Evolutionary conservation across 2,329 filamentous ascomycete genomes (phyloP).

Genomic region (Botrytis cinerea): DNA sequence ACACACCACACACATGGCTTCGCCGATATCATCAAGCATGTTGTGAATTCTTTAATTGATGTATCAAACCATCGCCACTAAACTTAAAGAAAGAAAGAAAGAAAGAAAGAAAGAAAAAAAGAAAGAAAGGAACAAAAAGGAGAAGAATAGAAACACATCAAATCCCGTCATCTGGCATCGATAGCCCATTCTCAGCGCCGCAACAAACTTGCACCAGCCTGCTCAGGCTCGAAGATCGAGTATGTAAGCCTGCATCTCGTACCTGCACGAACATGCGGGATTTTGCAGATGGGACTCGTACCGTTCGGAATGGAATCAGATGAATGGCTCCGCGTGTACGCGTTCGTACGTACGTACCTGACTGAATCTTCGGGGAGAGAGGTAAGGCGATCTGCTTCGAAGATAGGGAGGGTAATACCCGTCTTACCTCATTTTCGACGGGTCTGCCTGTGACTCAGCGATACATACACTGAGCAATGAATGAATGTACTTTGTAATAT

Average conservation of each 20-base stretch:
- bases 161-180: not conserved
- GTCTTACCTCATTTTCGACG: not conserved
- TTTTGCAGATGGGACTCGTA: conserved; percentile 1
- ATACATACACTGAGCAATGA: not conserved
- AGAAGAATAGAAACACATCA: no score
- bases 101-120: no score
- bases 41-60: not conserved
- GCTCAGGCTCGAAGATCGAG: not conserved
- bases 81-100: not conserved
- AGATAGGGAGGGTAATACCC: conserved; percentile 7
- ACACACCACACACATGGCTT: not conserved
- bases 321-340: not conserved
- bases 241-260: conserved; percentile 4
- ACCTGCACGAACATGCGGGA: conserved; percentile 3
- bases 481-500: not conserved
- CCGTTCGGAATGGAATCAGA: not conserved
- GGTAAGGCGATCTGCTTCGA: not conserved
- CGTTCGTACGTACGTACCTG: conserved; percentile 8
- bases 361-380: conserved; percentile 4
- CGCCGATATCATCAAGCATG: not conserved
- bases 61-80: not conserved
- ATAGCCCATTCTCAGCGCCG: not conserved
- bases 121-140: not conserved
- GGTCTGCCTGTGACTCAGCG: not conserved
- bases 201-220: not conserved